A percentile compares a stretch with the other conserved stretches of the same genome.
Evolutionary conservation across 306 rosid species (phyloP).

Genomic region (Medicago truncatula): DNA sequence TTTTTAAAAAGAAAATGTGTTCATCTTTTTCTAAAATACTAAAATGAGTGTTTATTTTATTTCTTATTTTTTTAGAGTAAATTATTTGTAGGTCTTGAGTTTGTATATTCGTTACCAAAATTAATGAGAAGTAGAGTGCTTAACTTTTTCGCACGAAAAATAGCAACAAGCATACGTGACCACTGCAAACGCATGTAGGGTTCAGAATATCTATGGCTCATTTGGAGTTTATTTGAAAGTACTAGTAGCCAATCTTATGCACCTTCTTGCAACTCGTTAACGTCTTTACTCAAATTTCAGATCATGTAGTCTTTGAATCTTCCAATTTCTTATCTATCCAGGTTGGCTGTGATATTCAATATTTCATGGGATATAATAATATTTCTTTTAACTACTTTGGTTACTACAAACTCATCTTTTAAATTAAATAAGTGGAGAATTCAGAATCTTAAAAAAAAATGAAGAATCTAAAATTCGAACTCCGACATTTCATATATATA

Average conservation of each 20-base stretch:
- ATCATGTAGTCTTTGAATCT: conserved; percentile 33
- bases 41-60: too few species aligned
- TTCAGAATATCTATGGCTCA: neutral
- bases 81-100: conserved; percentile 11
- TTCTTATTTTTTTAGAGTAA: too few species aligned
- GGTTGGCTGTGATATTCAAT: too few species aligned
- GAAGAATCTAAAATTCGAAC: too few species aligned
- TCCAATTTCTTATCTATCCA: neutral
- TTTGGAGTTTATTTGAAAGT: conserved; percentile 40
- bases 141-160: neutral
- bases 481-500: too few species aligned
- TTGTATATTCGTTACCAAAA: conserved; percentile 9
- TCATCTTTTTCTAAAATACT: too few species aligned
- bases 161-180: neutral
- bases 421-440: too few species aligned
- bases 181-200: neutral
- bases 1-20: too few species aligned
- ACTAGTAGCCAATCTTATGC: conserved; percentile 33
- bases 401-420: too few species aligned
- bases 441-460: too few species aligned
- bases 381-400: too few species aligned
- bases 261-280: conserved; percentile 36
- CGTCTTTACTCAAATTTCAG: conserved; percentile 25
- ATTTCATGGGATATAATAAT: too few species aligned
- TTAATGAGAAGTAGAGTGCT: conserved; percentile 10